Evolutionary conservation across 495 filamentous ascomycete genomes (phyloP), one percentile per base, ranked within the genome.

Genomic region (Penicillium argentinense): DNA sequence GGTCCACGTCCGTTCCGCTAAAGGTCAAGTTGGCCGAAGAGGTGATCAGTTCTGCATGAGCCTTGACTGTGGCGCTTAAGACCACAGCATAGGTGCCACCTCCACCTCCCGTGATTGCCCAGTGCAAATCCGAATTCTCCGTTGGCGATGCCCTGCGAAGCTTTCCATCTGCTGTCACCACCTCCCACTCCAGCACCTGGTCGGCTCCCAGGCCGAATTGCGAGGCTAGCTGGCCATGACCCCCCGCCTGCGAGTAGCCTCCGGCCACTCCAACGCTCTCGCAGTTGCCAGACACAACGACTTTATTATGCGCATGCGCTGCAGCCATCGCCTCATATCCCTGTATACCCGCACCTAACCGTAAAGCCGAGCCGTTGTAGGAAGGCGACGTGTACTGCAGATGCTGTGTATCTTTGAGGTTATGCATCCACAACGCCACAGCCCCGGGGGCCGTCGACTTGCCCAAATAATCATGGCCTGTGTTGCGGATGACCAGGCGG

Each of bases 401-500:
- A 49, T 69, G 61, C 1, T 61, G 19, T 25, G 75, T 72, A 19
- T 53, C 34, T 46, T 80, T 78, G 3, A 84, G 48, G 29, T 77
- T 62, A 43, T 83, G 78, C 1, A 72, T 82, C 80, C 80, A 84
- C 26, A 68, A 27, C 3, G 57, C 60, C 3, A 86, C 57, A 8
- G 72, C 67, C 1, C 80, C 80, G 5, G 67, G 66, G 7, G 80
- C 81, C 1, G 73, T 79, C 11, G 77, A 75, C 57, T 79, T 79
- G 24, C 76, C 80, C 11, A 64, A 47, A 59, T 81, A 83, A 45
- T 76, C 67, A 49, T 68, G 63, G 5, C 82, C 83, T 0, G 82
- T 85, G 56, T 85, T 85, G 25, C 79, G 81, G 37, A 87, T 71
- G 24, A 85, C 69, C 12, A 86, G 53, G n/a, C 82, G 75, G 29